Evolutionary conservation across 192 early-diverging fungal genomes (phyloP).

Genomic region (Coemansia sp.): DNA sequence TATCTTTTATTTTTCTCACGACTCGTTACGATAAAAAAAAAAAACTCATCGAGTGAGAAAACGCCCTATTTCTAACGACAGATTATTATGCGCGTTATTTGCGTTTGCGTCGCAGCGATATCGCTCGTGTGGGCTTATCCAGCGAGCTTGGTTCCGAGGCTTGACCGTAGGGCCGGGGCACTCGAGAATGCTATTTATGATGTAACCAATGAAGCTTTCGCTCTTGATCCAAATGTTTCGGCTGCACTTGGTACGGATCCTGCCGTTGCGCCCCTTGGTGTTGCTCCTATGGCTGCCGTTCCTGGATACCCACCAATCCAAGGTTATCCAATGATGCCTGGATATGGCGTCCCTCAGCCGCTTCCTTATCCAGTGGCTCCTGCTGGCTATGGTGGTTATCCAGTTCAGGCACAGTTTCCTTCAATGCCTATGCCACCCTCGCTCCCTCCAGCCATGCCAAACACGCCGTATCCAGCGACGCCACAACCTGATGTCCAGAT

Average conservation of each 20-base stretch:
- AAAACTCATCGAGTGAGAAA: too few species aligned
- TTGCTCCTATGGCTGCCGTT: not conserved
- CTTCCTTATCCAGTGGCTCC: not conserved
- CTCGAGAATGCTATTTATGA: conserved; percentile 40
- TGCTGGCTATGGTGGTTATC: conserved; percentile 2
- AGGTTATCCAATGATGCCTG: not conserved
- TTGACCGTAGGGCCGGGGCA: conserved; percentile 12
- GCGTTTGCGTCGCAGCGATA: conserved; percentile 32
- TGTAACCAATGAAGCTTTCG: conserved; percentile 22
- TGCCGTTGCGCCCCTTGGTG: conserved; percentile 5
- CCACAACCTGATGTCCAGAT: conserved; percentile 1
- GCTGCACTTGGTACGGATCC: conserved; percentile 14
- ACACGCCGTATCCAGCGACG: not conserved
- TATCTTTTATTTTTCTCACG: conserved; percentile 5
- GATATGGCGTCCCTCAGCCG: not conserved
- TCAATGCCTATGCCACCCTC: not conserved
- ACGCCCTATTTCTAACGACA: not conserved
- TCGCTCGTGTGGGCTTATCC: conserved; percentile 31
- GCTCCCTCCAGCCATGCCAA: not conserved
- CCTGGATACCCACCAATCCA: not conserved
- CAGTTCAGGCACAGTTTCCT: not conserved
- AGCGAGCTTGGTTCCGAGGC: conserved; percentile 13
- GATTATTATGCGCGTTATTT: conserved; percentile 30
- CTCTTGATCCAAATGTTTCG: conserved; percentile 29
- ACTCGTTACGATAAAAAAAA: not conserved